phyloP scores from a whole-genome alignment of 495 filamentous ascomycete genomes.

The Chaetomium tenue region DNA sequence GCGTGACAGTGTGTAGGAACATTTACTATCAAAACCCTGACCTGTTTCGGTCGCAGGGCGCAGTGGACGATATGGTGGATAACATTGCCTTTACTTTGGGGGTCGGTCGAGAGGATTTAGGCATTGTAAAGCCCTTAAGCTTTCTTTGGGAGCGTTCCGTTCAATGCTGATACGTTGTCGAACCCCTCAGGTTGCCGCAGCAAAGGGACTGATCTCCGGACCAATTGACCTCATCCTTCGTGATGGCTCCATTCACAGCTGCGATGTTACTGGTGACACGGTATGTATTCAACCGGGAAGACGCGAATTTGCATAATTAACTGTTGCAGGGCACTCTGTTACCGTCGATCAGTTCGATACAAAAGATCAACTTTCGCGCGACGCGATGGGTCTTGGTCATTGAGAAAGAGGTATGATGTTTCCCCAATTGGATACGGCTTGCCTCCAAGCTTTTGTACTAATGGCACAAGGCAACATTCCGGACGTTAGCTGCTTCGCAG shows the following conservation, averaged over 20 bases:
- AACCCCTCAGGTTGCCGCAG: constrained; percentile 57
- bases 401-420: constrained; percentile 78
- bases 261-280: constrained; percentile 18
- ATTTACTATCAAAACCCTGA: constrained; percentile 86
- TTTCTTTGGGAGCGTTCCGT: neutral
- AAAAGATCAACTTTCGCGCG: constrained; percentile 52
- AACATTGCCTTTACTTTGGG: constrained; percentile 78
- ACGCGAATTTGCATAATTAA: neutral
- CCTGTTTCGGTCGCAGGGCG: constrained; percentile 71
- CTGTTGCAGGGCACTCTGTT: constrained; percentile 62
- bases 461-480: constrained; percentile 69
- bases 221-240: constrained; percentile 28
- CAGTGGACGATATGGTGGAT: constrained; percentile 78
- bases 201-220: constrained; percentile 43
- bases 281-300: neutral
- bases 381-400: constrained; percentile 76
- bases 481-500: constrained; percentile 40
- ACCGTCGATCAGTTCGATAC: constrained; percentile 55
- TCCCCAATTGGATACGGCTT: neutral
- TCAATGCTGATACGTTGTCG: neutral
- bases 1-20: constrained; percentile 53
- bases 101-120: constrained; percentile 59
- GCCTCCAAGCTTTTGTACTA: neutral
- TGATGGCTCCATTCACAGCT: constrained; percentile 32
- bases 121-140: constrained; percentile 53